These are phyloP conservation scores for Plenodomus tracheiphilus DNA, from an alignment of 2,329 filamentous ascomycete species.

Conservation along the genomic window DNA sequence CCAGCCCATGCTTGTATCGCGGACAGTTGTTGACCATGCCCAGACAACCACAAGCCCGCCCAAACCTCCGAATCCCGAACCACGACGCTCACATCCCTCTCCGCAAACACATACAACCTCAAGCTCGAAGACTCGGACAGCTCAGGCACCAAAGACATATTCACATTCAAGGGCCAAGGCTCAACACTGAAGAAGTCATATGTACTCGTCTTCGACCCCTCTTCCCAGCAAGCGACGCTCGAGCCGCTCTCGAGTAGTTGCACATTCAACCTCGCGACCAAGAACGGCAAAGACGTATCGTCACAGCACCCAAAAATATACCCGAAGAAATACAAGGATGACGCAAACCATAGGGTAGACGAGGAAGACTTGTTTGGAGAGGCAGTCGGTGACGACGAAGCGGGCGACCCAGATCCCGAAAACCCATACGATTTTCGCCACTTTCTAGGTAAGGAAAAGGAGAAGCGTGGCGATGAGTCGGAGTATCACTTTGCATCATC, in stretches of 20 bases:
- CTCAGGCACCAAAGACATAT: constrained; percentile 37
- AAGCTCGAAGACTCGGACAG: constrained; percentile 31
- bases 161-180: constrained; percentile 47
- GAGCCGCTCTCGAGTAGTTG: constrained; percentile 81
- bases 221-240: constrained; percentile 75
- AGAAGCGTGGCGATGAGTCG: constrained; percentile 39
- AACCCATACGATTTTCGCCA: constrained; percentile 57
- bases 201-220: constrained; percentile 73
- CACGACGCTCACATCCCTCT: constrained; percentile 29
- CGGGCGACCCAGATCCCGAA: constrained; percentile 45
- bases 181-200: constrained; percentile 40
- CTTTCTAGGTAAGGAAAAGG: constrained; percentile 42
- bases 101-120: constrained; percentile 32
- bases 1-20: background rate
- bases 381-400: constrained; percentile 32
- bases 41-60: constrained; percentile 52
- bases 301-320: constrained; percentile 69
- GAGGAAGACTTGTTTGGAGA: constrained; percentile 37
- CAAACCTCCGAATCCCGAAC: constrained; percentile 34
- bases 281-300: constrained; percentile 65
- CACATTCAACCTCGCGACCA: constrained; percentile 82
- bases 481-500: constrained; percentile 31
- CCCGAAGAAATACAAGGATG: constrained; percentile 29
- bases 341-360: constrained; percentile 30
- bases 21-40: background rate